Base-by-base conservation (phyloP, 1,284 basidiomycete species). In the Ceratobasidium theobromae region DNA sequence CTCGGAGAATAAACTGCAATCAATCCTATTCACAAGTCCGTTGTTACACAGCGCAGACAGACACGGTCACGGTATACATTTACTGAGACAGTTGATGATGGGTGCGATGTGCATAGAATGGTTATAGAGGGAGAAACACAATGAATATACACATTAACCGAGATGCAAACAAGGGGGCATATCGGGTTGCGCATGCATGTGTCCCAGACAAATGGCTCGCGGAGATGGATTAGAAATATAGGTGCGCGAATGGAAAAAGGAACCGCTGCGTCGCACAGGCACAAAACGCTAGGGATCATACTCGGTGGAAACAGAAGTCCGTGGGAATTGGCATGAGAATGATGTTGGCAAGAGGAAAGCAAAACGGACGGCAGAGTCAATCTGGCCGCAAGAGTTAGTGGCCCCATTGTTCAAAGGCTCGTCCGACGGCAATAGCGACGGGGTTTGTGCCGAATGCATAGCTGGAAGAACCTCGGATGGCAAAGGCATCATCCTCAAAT, bases 151-250 rank as follows among this genome's bases (percentile, higher is more conserved):
- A 60, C 55, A 64, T 40, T 48, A 64, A 62, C 27, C 41, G 30
- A 40, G 41, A 53, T 64, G 60, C 60, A 49, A 64, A 53, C 60
- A 52, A 40, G 14, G 49, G 30, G 28, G 60, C 49, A 64, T 49
- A 40, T 64, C 60, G 60, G 53, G 60, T 64, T n/a, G 53, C 60
- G 60, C 38, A 64, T 64, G 60, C 60, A 64, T 64, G 60, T 64
- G 60, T 64, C 60, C 43, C 60, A 53, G 60, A 64, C 60, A 64
- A 53, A 52, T 64, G 38, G 60, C 43, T 64, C 60, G 60, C 60
- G 52, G 25, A 9, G 32, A 28, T 30, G 5, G 33, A 21, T 12
- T 38, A 53, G 48, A 16, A 43, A 38, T 8, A 9, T 6, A 27
- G 32, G 49, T 64, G 60, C 49, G 51, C 32, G 48, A 49, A 38